A percentile compares a stretch with the other conserved stretches of the same genome.
phyloP scores from a whole-genome alignment of 805 yeast genomes.

The Hermanozyma aechmeae region DNA sequence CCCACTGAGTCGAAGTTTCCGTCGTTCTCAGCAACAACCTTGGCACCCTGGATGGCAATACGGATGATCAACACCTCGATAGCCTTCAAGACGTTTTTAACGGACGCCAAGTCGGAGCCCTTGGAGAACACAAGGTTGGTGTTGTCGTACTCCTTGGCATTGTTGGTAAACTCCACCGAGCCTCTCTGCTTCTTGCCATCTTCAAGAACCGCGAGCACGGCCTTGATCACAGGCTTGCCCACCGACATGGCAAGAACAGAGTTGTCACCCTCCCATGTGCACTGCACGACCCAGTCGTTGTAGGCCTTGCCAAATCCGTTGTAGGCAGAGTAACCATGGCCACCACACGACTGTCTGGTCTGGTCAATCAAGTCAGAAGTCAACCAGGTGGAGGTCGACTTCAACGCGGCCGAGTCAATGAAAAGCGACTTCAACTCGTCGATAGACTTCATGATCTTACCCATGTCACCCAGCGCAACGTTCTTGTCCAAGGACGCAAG shows the following conservation, averaged over 20 bases:
- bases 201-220: conserved; percentile 8
- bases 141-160: conserved; percentile 8
- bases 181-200: conserved; percentile 8
- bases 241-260: conserved; percentile 13
- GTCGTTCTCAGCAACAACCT: conserved; percentile 8
- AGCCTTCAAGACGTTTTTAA: conserved; percentile 8
- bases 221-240: conserved; percentile 12
- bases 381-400: conserved; percentile 13
- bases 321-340: conserved; percentile 14
- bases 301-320: conserved; percentile 12
- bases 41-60: conserved; percentile 10
- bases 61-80: conserved; percentile 11
- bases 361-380: conserved; percentile 14
- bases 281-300: conserved; percentile 15
- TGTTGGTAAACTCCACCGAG: conserved; percentile 10
- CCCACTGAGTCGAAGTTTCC: conserved; percentile 12
- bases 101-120: conserved; percentile 6
- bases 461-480: conserved; percentile 8
- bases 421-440: conserved; percentile 9
- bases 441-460: conserved; percentile 5
- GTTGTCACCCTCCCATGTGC: conserved; percentile 16
- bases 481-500: conserved; percentile 10
- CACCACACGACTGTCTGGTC: conserved; percentile 13
- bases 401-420: conserved; percentile 12
- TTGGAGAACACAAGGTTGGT: conserved; percentile 5